phyloP scores from a whole-genome alignment of 352 stramenopile species.

The Phytophthora rubi region DNA sequence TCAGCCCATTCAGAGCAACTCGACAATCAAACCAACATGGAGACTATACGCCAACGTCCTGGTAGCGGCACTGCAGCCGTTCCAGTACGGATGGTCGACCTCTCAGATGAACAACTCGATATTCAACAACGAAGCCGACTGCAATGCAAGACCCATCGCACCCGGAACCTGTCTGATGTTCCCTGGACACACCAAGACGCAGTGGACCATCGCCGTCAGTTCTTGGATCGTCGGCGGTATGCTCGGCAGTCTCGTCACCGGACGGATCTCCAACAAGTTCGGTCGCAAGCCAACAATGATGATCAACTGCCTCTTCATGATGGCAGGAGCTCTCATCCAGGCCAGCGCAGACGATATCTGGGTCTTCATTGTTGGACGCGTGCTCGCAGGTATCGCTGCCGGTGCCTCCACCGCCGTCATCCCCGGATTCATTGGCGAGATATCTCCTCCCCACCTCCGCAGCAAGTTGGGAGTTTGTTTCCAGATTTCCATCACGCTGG shows the following conservation, averaged over 20 bases:
- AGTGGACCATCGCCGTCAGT: constrained; percentile 70
- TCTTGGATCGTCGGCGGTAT: constrained; percentile 68
- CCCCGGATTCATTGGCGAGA: constrained; percentile 57
- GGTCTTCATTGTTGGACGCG: constrained; percentile 47
- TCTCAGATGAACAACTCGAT: constrained; percentile 58
- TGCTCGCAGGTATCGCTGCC: constrained; percentile 57
- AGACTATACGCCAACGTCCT: constrained; percentile 59
- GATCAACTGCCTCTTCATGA: constrained; percentile 55
- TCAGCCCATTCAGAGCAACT: constrained; percentile 13
- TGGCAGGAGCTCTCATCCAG: constrained; percentile 45
- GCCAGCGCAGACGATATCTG: constrained; percentile 26
- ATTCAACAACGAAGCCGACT: constrained; percentile 52
- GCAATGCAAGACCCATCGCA: constrained; percentile 48
- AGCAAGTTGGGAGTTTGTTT: constrained; percentile 44
- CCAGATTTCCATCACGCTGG: constrained; percentile 57
- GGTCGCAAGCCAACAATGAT: constrained; percentile 45
- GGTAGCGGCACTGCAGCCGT: constrained; percentile 52
- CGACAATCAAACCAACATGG: constrained; percentile 26
- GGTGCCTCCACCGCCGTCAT: constrained; percentile 44
- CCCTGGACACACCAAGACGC: constrained; percentile 31
- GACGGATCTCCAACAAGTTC: constrained; percentile 46
- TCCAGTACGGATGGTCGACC: constrained; percentile 52
- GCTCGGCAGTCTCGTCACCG: constrained; percentile 49
- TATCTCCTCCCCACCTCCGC: constrained; percentile 48
- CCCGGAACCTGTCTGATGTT: constrained; percentile 40